phyloP scores from a whole-genome alignment of 495 filamentous ascomycete genomes.

The Hypoxylon crocopeplum region DNA sequence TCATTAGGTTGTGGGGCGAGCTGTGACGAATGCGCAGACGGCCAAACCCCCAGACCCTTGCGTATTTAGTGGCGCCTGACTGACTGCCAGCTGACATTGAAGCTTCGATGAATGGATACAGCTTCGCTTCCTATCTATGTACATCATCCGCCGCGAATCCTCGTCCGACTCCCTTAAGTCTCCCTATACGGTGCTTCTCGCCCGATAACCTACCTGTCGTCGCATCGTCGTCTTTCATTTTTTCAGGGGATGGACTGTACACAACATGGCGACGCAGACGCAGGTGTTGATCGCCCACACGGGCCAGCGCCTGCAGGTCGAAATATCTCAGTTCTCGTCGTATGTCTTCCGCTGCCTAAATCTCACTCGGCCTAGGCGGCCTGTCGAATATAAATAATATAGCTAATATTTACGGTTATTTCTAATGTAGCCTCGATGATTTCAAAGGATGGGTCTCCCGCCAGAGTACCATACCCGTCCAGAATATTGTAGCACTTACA shows the following conservation, averaged over 20 bases:
- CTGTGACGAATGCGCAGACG: conserved; percentile 23
- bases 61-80: conserved; percentile 34
- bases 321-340: conserved; percentile 72
- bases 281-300: conserved; percentile 88
- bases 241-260: conserved; percentile 44
- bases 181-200: not conserved
- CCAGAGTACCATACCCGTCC: conserved; percentile 68
- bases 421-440: conserved; percentile 56
- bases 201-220: not conserved
- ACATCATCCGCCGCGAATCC: not conserved
- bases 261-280: conserved; percentile 69
- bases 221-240: conserved; percentile 27
- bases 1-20: conserved; percentile 13
- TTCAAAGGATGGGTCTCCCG: conserved; percentile 76
- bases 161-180: not conserved
- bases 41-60: no score
- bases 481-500: conserved; percentile 83
- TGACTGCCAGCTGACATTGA: conserved; percentile 31
- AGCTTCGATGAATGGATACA: conserved; percentile 27
- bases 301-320: conserved; percentile 78
- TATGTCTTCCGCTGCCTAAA: conserved; percentile 50
- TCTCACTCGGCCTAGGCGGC: conserved; percentile 7
- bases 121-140: conserved; percentile 16
- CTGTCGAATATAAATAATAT: conserved; percentile 10
- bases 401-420: conserved; percentile 10